These are phyloP conservation scores for Waitea zeae DNA, from an alignment of 1,284 basidiomycete genomes.

Conservation along the genomic window DNA sequence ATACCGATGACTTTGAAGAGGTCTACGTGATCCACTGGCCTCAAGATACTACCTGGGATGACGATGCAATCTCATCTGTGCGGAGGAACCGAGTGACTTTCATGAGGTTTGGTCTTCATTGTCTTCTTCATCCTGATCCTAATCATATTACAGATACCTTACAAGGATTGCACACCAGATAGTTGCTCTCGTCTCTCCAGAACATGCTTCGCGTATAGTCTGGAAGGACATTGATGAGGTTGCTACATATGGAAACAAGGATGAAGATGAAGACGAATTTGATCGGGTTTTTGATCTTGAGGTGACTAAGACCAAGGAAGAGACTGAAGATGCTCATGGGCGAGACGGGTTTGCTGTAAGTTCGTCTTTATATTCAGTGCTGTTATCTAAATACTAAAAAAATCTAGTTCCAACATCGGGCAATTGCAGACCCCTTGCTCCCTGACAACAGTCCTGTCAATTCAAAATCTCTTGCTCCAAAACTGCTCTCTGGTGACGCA, in stretches of 20 bases:
- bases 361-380: too few relatives aligned
- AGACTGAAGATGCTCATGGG: constrained; percentile 29
- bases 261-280: constrained; percentile 16
- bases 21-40: constrained; percentile 43
- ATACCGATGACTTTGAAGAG: constrained; percentile 8
- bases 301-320: constrained; percentile 36
- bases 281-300: constrained; percentile 35
- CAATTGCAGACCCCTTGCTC: too few relatives aligned
- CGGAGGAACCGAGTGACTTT: constrained; percentile 37
- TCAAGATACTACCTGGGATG: constrained; percentile 40
- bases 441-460: too few relatives aligned
- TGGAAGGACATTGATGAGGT: constrained; percentile 19
- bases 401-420: too few relatives aligned
- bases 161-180: constrained; percentile 37
- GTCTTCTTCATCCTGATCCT: constrained; percentile 2
- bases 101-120: constrained; percentile 25
- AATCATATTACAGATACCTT: constrained; percentile 23
- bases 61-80: constrained; percentile 24
- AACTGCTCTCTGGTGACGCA: too few relatives aligned
- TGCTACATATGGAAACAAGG: constrained; percentile 8
- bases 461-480: too few relatives aligned
- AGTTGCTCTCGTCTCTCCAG: constrained; percentile 25
- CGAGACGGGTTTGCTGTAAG: constrained; percentile 25
- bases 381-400: too few relatives aligned
- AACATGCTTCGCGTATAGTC: constrained; percentile 22